Conservation (phyloP, 495 filamentous ascomycete genomes). For the Xylaria intraflava region DNA sequence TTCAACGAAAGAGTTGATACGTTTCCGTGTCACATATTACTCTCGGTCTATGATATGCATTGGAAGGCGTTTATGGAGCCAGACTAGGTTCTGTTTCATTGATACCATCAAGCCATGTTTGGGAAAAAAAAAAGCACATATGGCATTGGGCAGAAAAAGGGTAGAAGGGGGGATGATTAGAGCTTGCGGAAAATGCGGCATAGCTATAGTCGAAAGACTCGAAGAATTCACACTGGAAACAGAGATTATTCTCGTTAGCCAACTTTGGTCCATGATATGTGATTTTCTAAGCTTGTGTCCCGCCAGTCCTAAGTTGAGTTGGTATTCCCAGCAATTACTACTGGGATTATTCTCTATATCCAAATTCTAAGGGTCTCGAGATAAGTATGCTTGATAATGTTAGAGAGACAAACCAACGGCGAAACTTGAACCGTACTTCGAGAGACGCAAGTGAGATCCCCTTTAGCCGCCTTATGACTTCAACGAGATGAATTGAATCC, state of each 20-base stretch:
- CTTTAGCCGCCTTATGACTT: neutral
- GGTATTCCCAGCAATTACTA: no score
- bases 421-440: neutral
- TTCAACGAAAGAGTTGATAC: conserved; percentile 19
- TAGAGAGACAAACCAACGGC: no score
- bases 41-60: conserved; percentile 14
- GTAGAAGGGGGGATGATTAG: neutral
- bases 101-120: conserved; percentile 8
- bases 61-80: conserved; percentile 21
- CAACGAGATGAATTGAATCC: neutral
- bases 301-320: no score
- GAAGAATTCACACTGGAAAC: neutral
- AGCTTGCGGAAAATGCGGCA: neutral
- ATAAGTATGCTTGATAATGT: no score
- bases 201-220: neutral
- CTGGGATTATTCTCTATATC: no score
- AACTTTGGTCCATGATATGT: no score
- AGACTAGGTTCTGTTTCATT: conserved; percentile 2
- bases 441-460: neutral
- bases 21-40: neutral
- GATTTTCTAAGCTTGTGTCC: no score
- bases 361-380: no score
- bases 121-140: neutral
- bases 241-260: neutral
- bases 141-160: neutral